A percentile compares a stretch with the other conserved stretches of the same genome.
Evolutionary conservation across 129 eudicot species (phyloP).

Genomic region (Oenanthe sinensis): DNA sequence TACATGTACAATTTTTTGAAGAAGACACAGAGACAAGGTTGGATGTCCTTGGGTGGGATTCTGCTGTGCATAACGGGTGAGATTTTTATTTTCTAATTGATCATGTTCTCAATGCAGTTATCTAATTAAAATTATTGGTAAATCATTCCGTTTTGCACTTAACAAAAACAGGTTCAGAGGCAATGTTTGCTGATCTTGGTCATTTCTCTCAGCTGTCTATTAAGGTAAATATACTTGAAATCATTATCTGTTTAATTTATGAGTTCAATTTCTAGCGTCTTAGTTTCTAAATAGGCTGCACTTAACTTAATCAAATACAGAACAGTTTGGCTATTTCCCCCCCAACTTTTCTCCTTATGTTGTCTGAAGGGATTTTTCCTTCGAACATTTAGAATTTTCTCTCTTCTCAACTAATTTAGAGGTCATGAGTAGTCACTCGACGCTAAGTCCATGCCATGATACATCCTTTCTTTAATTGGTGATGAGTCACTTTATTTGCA

Average conservation of each 20-base stretch:
- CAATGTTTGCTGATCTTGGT: conserved; percentile 93
- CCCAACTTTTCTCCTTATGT: not conserved
- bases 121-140: not conserved
- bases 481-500: not conserved
- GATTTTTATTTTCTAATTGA: not conserved
- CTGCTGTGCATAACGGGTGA: conserved; percentile 73
- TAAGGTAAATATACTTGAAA: conserved; percentile 32
- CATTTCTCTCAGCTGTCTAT: conserved; percentile 84
- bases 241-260: not conserved
- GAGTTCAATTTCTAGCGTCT: not conserved
- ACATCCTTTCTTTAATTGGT: not conserved
- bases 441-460: not conserved
- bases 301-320: not conserved
- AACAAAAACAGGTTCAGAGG: conserved; percentile 67
- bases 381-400: not conserved
- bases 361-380: not conserved
- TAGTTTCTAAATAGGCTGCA: not conserved
- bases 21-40: conserved; percentile 67
- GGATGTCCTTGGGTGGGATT: conserved; percentile 97
- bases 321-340: not conserved
- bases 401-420: not conserved
- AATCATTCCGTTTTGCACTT: conserved; percentile 2
- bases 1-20: conserved; percentile 82
- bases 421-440: not conserved
- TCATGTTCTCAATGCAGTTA: not conserved